phyloP scores from a whole-genome alignment of 495 filamentous ascomycete genomes.

The Extremus antarcticus region DNA sequence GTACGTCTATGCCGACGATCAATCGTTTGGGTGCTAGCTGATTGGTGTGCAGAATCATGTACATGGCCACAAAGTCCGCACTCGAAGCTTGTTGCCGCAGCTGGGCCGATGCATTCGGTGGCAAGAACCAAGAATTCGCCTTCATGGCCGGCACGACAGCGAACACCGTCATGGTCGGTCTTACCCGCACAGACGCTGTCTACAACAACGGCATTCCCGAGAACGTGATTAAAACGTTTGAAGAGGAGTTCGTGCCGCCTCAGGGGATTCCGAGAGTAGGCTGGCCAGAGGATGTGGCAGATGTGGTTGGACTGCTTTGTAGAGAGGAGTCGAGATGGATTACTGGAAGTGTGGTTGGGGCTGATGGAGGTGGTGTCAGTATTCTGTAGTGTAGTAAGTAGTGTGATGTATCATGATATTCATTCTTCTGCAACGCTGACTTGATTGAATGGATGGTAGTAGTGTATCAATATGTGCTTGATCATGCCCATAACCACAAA shows the following conservation, averaged over 20 bases:
- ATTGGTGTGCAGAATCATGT: constrained; percentile 12
- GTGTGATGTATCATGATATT: no score
- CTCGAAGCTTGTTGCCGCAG: constrained; percentile 10
- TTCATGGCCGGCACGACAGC: constrained; percentile 17
- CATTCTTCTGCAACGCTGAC: no score
- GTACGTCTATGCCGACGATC: constrained; percentile 4
- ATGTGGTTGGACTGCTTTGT: constrained; percentile 22
- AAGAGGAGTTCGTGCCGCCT: constrained; percentile 11
- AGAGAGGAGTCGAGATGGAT: constrained; percentile 16
- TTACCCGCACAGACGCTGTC: constrained; percentile 8
- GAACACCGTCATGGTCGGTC: constrained; percentile 17
- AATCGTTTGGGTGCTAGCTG: constrained; percentile 3
- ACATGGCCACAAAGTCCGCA: constrained; percentile 16
- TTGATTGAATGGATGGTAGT: no score
- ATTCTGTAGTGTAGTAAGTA: constrained; percentile 34
- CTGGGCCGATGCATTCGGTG: constrained; percentile 10
- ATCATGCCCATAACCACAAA: no score
- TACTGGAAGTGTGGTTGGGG: constrained; percentile 21
- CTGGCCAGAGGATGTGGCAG: constrained; percentile 19
- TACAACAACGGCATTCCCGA: constrained; percentile 13
- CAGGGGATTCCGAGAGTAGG: constrained; percentile 19
- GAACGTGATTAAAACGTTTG: constrained; percentile 10
- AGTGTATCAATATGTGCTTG: no score
- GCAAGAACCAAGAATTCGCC: constrained; percentile 9
- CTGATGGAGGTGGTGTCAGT: constrained; percentile 7